These are phyloP conservation scores for Trypanosoma theileri DNA, from an alignment of 208 protist genomes.

Conservation along the genomic window DNA sequence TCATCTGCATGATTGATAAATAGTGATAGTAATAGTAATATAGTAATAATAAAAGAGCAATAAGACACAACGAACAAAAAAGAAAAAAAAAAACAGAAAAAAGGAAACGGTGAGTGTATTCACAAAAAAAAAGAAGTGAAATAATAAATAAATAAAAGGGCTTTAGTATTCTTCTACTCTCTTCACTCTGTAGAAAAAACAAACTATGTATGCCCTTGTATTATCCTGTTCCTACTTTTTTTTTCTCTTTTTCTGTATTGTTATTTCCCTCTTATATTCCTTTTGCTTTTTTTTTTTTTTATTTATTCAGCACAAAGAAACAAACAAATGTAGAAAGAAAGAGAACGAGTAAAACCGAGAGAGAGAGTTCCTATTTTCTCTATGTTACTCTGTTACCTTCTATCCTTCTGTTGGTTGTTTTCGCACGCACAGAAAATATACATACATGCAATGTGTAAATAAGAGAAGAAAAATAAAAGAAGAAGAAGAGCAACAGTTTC, in stretches of 20 bases:
- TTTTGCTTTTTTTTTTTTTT: not conserved
- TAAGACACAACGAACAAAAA: not conserved
- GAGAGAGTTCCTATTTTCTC: too few species aligned
- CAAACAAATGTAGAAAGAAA: not conserved
- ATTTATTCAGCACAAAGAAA: slow-evolving; percentile 3
- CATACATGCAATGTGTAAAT: not conserved
- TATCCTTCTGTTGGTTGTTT: too few species aligned
- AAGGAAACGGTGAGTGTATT: not conserved
- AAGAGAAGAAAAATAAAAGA: slow-evolving; percentile 17
- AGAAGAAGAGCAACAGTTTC: not conserved
- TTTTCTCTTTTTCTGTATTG: slow-evolving; percentile 1
- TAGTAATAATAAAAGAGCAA: too few species aligned
- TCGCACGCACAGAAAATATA: not conserved
- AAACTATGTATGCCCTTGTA: not conserved
- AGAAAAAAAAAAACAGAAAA: not conserved
- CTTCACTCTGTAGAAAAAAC: not conserved
- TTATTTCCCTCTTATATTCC: not conserved
- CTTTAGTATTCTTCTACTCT: slow-evolving; percentile 2
- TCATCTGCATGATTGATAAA: too few species aligned
- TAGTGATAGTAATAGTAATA: too few species aligned
- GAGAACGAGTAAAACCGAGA: not conserved
- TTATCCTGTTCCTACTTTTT: not conserved
- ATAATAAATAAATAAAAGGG: too few species aligned
- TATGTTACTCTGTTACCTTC: too few species aligned
- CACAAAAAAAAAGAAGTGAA: not conserved